A percentile compares a stretch with the other conserved stretches of the same genome.
Conservation (phyloP, 352 stramenopile species). For the Globisporangium abappressorium region DNA sequence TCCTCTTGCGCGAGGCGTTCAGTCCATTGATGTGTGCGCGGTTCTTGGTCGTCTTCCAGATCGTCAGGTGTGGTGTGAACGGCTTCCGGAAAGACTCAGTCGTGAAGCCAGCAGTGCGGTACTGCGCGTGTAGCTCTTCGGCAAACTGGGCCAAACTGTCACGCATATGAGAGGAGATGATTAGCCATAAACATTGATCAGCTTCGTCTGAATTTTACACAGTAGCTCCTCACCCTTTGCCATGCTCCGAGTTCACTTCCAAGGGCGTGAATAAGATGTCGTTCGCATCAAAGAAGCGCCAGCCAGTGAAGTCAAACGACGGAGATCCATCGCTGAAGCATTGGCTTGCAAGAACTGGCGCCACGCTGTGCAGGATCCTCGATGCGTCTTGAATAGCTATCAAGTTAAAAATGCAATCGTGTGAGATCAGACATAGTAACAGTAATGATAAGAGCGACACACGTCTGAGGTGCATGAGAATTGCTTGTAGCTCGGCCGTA, state of each 20-base stretch:
- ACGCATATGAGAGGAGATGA: not conserved
- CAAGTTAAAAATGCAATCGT: no score
- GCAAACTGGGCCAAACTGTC: constrained; percentile 27
- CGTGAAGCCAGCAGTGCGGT: constrained; percentile 23
- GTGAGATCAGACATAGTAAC: no score
- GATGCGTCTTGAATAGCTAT: constrained; percentile 25
- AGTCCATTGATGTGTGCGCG: constrained; percentile 20
- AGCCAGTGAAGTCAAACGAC: constrained; percentile 24
- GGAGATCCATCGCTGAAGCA: constrained; percentile 17
- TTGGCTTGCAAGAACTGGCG: constrained; percentile 7
- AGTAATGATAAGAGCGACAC: no score
- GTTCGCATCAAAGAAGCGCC: constrained; percentile 40
- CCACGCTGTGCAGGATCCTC: constrained; percentile 22
- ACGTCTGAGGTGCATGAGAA: no score
- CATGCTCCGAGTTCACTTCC: constrained; percentile 18
- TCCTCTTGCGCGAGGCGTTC: not conserved
- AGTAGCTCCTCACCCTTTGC: constrained; percentile 14
- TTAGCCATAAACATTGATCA: not conserved
- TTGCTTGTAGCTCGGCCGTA: not conserved
- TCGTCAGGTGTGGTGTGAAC: constrained; percentile 43
- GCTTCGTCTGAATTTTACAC: not conserved
- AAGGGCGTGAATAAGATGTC: constrained; percentile 34
- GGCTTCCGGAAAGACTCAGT: constrained; percentile 29
- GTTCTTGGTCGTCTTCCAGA: constrained; percentile 42
- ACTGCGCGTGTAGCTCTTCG: constrained; percentile 26